Evolutionary conservation across 1,139 yeast species (phyloP).

Genomic region (Candida tropicalis): DNA sequence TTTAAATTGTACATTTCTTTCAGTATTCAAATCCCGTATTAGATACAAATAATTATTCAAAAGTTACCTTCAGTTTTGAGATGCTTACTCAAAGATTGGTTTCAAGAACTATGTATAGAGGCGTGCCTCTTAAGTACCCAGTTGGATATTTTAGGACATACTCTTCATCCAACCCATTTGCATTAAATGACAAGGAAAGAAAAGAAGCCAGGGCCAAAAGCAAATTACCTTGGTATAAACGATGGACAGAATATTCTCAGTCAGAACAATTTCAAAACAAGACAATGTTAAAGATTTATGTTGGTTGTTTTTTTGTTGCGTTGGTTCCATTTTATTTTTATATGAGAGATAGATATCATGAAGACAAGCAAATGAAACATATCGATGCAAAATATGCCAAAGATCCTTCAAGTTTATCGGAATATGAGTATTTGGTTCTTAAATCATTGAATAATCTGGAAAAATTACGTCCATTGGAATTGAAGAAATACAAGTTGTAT

Average conservation of each 20-base stretch:
- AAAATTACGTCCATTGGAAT: conserved; percentile 57
- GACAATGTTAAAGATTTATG: conserved; percentile 50
- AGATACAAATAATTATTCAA: neutral
- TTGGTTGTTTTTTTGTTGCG: conserved; percentile 59
- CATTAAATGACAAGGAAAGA: conserved; percentile 28
- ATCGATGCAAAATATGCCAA: conserved; percentile 44
- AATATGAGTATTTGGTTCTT: conserved; percentile 64
- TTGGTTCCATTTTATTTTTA: conserved; percentile 63
- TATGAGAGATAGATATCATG: conserved; percentile 66
- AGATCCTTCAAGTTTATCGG: conserved; percentile 47
- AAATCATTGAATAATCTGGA: conserved; percentile 52
- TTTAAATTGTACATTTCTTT: no score
- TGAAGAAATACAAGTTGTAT: conserved; percentile 54
- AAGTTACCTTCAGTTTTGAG: no score
- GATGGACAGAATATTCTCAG: conserved; percentile 43
- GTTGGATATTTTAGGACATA: neutral
- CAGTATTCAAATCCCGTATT: no score
- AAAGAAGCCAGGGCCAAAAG: conserved; percentile 25
- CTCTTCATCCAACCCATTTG: conserved; percentile 33
- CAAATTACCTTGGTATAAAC: conserved; percentile 38
- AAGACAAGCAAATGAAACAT: conserved; percentile 61
- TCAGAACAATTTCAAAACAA: conserved; percentile 38
- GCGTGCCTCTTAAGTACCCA: neutral
- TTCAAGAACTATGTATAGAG: neutral
- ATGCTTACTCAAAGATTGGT: conserved; percentile 1